Evolutionary conservation across 805 yeast genomes (phyloP).

Genomic region (Kodamaea neixiangensis): DNA sequence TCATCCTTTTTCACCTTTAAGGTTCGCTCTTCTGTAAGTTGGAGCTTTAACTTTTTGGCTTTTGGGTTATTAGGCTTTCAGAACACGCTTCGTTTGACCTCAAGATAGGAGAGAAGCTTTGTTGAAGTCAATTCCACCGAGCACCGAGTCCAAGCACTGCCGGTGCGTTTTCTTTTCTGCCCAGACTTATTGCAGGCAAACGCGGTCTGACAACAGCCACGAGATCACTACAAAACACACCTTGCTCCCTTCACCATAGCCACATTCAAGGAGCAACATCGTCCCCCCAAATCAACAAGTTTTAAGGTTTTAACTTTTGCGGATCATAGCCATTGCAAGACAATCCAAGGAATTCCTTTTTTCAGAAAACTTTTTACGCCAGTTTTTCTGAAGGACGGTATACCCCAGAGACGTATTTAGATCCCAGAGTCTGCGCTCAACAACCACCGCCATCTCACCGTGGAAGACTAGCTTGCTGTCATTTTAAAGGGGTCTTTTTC

Average conservation of each 20-base stretch:
- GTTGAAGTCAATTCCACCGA: background rate
- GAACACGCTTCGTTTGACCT: background rate
- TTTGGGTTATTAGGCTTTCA: background rate
- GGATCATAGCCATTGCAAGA: background rate
- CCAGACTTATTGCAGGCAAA: no score
- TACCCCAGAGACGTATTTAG: background rate
- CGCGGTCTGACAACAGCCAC: no score
- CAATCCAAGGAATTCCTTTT: background rate
- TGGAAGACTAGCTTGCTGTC: background rate
- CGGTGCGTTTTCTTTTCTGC: background rate
- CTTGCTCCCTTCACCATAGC: background rate
- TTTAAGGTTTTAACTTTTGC: background rate
- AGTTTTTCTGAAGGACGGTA: background rate
- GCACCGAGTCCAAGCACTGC: background rate
- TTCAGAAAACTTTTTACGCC: background rate
- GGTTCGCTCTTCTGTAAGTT: background rate
- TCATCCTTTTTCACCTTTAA: background rate
- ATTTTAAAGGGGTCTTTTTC: constrained; percentile 1
- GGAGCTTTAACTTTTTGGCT: background rate
- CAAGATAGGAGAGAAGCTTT: background rate
- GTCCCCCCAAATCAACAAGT: background rate
- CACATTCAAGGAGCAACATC: background rate
- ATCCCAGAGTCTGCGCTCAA: background rate
- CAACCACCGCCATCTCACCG: background rate
- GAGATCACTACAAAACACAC: no score